These are phyloP conservation scores for Funneliformis geosporum DNA, from an alignment of 192 early-diverging fungal genomes.

Conservation along the genomic window DNA sequence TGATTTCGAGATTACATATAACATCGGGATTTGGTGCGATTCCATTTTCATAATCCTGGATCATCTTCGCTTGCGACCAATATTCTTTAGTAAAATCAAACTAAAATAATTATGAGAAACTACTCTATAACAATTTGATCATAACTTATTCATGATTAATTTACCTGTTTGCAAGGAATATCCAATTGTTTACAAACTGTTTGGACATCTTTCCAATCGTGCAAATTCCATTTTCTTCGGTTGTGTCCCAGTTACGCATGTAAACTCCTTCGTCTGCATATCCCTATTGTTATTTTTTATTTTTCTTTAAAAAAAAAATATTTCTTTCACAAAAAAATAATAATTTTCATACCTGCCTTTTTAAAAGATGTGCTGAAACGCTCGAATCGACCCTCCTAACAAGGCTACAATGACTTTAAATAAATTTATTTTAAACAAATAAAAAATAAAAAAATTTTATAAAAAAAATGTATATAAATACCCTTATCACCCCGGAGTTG, in stretches of 20 bases:
- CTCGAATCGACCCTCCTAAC: constrained; percentile 97
- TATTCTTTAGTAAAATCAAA: constrained; percentile 87
- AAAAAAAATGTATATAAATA: too few species aligned
- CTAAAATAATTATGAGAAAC: constrained; percentile 34
- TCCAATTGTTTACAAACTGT: constrained; percentile 64
- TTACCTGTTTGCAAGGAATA: constrained; percentile 52
- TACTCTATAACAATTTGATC: not conserved
- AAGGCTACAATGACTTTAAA: constrained; percentile 72
- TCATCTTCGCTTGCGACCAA: constrained; percentile 80
- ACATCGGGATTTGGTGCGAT: constrained; percentile 93
- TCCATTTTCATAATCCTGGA: constrained; percentile 69
- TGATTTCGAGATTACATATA: constrained; percentile 87
- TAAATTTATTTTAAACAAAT: constrained; percentile 6
- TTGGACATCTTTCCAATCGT: constrained; percentile 81
- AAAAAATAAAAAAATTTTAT: not conserved
- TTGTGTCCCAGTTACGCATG: constrained; percentile 95
- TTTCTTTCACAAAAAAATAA: not conserved
- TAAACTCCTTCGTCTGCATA: constrained; percentile 76
- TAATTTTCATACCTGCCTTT: constrained; percentile 45
- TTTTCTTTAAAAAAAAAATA: not conserved
- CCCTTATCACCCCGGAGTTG: too few species aligned
- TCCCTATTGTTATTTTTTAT: constrained; percentile 37
- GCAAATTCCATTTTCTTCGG: constrained; percentile 77
- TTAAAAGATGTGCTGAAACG: constrained; percentile 77
- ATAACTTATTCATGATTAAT: not conserved